Evolutionary conservation across 2,329 filamentous ascomycete genomes (phyloP).

Genomic region (Venturia asperata): DNA sequence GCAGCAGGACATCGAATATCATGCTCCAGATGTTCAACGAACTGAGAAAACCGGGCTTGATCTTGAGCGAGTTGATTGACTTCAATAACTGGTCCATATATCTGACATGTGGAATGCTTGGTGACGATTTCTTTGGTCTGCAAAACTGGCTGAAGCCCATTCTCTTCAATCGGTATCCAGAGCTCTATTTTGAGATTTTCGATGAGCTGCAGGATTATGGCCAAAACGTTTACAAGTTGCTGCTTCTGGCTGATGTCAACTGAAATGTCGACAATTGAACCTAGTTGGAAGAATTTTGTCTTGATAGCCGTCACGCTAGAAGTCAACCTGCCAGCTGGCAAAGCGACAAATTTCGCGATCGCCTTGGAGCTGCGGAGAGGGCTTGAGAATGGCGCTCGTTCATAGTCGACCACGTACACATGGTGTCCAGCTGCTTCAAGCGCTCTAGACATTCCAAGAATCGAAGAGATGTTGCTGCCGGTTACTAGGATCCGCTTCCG

Average conservation of each 20-base stretch:
- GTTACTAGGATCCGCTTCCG: slow-evolving; percentile 13
- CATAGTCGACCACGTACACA: slow-evolving; percentile 15
- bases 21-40: not conserved
- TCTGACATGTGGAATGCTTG: slow-evolving; percentile 5
- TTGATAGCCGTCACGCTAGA: not conserved
- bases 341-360: slow-evolving; percentile 6
- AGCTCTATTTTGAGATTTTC: slow-evolving; percentile 11
- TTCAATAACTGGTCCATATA: slow-evolving; percentile 9
- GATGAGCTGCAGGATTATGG: slow-evolving; percentile 6
- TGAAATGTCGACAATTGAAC: not conserved
- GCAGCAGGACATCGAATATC: slow-evolving; percentile 8
- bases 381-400: slow-evolving; percentile 1
- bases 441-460: slow-evolving; percentile 6
- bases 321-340: not conserved
- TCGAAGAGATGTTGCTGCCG: not conserved
- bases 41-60: not conserved
- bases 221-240: slow-evolving; percentile 1
- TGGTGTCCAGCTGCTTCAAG: not conserved
- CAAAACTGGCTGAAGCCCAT: not conserved
- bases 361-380: slow-evolving; percentile 11
- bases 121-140: slow-evolving; percentile 12
- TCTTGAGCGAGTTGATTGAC: not conserved
- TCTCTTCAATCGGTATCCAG: slow-evolving; percentile 9
- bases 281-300: not conserved
- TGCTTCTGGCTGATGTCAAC: slow-evolving; percentile 2